Conservation (phyloP, 2,329 filamentous ascomycete species). For the Fusarium proliferatum region DNA sequence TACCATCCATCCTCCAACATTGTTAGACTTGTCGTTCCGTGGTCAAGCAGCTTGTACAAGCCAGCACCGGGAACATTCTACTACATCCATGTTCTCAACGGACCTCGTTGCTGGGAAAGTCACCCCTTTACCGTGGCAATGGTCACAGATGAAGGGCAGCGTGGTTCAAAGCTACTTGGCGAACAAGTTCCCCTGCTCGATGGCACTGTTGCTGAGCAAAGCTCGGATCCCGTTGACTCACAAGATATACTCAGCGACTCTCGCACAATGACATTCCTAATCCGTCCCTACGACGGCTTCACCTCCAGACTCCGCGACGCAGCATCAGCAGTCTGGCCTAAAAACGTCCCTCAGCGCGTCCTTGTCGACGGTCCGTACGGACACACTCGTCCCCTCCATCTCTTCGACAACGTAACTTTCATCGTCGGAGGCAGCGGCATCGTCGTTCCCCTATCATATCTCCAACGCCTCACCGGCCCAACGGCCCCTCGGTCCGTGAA, state of each 20-base stretch:
- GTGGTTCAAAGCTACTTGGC: constrained; percentile 34
- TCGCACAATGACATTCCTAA: constrained; percentile 54
- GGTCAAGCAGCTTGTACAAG: constrained; percentile 48
- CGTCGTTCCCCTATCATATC: constrained; percentile 55
- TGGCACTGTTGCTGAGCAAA: background rate
- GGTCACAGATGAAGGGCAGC: constrained; percentile 31
- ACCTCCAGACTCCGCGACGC: constrained; percentile 52
- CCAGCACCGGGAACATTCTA: constrained; percentile 57
- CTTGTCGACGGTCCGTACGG: constrained; percentile 61
- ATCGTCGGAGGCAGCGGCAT: constrained; percentile 60
- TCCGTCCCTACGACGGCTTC: constrained; percentile 59
- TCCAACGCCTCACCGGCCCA: constrained; percentile 43
- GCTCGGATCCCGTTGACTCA: background rate
- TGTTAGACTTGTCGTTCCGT: constrained; percentile 54
- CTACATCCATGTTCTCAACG: constrained; percentile 57
- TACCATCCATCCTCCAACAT: constrained; percentile 56
- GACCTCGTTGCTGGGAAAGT: constrained; percentile 58
- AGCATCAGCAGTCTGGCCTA: constrained; percentile 43
- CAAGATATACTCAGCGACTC: background rate
- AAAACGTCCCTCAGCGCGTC: constrained; percentile 47
- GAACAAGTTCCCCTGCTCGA: constrained; percentile 51
- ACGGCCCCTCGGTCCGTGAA: constrained; percentile 42
- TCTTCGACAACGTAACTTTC: constrained; percentile 55
- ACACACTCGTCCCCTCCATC: constrained; percentile 51
- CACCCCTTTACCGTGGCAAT: constrained; percentile 62